Conservation (phyloP, 306 rosid species). For the Casuarina glauca region DNA sequence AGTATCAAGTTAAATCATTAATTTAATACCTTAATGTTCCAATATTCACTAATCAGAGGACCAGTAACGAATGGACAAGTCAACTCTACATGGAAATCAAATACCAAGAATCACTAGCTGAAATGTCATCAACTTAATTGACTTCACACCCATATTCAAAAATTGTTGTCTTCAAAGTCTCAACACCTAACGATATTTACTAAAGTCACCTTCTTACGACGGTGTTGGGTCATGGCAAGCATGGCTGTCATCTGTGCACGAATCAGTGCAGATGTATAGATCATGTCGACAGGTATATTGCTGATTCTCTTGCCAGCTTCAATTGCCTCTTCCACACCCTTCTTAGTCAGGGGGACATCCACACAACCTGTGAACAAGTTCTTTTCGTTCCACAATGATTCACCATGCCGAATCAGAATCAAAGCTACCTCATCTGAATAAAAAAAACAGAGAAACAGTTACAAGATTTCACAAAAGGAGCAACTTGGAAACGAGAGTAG, state of each 20-base stretch:
- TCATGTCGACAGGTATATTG: slow-evolving; percentile 89
- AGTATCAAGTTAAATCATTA: too few species aligned
- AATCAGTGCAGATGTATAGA: slow-evolving; percentile 89
- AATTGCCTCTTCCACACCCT: slow-evolving; percentile 96
- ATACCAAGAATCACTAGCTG: background rate
- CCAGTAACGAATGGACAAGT: background rate
- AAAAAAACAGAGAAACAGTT: slow-evolving; percentile 18
- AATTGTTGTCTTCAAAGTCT: background rate
- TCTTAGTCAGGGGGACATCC: slow-evolving; percentile 91
- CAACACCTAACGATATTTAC: background rate
- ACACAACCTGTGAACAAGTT: slow-evolving; percentile 98
- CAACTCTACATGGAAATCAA: background rate
- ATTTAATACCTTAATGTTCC: too few species aligned
- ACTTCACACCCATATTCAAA: background rate
- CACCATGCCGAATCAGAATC: slow-evolving; percentile 94
- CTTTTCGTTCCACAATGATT: slow-evolving; percentile 94
- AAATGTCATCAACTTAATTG: background rate
- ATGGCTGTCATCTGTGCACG: slow-evolving; percentile 99
- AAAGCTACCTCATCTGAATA: slow-evolving; percentile 84
- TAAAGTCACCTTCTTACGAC: slow-evolving; percentile 73
- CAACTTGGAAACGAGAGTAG: background rate
- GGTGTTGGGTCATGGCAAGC: slow-evolving; percentile 99
- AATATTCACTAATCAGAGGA: background rate
- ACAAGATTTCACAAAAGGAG: slow-evolving; percentile 15
- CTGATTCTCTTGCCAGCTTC: slow-evolving; percentile 99